Evolutionary conservation across 2,329 filamentous ascomycete genomes (phyloP), one percentile per base, ranked within the genome.

Genomic region (Polychaeton citri): DNA sequence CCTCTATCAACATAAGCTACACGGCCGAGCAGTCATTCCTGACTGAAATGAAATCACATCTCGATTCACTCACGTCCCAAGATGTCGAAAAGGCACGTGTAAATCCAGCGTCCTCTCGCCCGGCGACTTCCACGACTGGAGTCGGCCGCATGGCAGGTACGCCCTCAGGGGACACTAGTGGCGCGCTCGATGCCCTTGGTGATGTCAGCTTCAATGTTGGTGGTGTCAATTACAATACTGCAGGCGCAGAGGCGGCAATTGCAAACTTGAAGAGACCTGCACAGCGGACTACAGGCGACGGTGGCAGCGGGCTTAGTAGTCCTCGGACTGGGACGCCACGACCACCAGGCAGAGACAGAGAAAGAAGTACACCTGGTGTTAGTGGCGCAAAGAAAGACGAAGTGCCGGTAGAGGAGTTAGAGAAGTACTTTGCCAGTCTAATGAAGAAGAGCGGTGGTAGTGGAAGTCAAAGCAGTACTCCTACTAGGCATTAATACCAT

Each of bases 131-230:
- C 19, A 48, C 45, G 5, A 44, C 41, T n/a, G 38, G 41, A 15
- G 41, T 42, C n/a, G 37, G 40, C 21, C 12, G 30, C n/a, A 21
- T 26, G 16, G 41, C 45, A 15, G 48, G 46, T 18, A 30, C 54
- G 8, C 47, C 48, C 41, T 56, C 45, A 40, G 64, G 61, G n/a
- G 58, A 62, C 26, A 43, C 44, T 20, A 53, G 47, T 2, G 52
- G 52, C 16, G 53, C 53, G 3, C 39, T 56, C n/a, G 43, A 48
- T 33, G 46, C 49, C 15, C 42, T 56, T 3, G 53, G 53, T 17
- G 53, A 53, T 21, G 53, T 56, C 15, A 49, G 45, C 20, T 95
- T 96, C 64, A 98, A 98, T 57, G 90, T 98, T 72, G 90, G 90
- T 30, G 90, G 90, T 36, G 95, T 98, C 43, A 86, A 94, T 55